Base-by-base conservation (phyloP, 352 stramenopile species). In the Phytophthora lateralis region DNA sequence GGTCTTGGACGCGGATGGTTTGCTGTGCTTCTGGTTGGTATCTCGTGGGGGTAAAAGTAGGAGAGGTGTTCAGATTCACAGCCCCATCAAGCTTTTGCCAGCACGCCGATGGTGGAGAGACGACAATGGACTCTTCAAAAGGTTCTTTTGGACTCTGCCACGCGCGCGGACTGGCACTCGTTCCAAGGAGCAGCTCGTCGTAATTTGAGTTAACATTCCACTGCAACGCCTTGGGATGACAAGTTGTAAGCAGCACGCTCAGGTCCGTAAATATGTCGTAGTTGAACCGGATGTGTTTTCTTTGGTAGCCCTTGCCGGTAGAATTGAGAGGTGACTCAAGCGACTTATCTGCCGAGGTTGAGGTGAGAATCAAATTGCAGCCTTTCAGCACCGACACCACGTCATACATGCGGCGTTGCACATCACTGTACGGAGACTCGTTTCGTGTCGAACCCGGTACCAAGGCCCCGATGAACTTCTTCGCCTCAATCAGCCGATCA, bases 351-450 rank as follows among this genome's bases (percentile, higher is more conserved):
- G 56, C 21, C 2, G 63, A 48, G 7, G 62, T 43, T 4, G 64
- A 67, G 2, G 76, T 66, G 14, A 72, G 41, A 17, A 92, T 65
- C 29, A 89, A 49, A 44, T 78, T 80, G 60, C 83, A 84, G 49
- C 60, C 81, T 3, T 51, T 66, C 34, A 92, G 68, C 21, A 92
- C 78, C 0, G 80, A 81, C 26, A 86, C 80, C 21, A 90, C 77
- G 27, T 90, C 80, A 45, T 92, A 92, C 17, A 92, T 59, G 0
- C 82, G 80, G 4, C 82, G 80, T 47, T 80, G 79, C 11, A 80
- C 68, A 50, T 90, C 80, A 27, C 49, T 60, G 14, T 70, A 60
- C 15, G 74, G 34, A 21, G 37, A 60, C 24, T 66, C 69, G 12
- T 39, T 60, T 44, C 32, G 66, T 42, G 35, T 29, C 10, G 54